These are phyloP conservation scores for Aspergillus cejpii DNA, from an alignment of 2,329 filamentous ascomycete species.

Conservation along the genomic window DNA sequence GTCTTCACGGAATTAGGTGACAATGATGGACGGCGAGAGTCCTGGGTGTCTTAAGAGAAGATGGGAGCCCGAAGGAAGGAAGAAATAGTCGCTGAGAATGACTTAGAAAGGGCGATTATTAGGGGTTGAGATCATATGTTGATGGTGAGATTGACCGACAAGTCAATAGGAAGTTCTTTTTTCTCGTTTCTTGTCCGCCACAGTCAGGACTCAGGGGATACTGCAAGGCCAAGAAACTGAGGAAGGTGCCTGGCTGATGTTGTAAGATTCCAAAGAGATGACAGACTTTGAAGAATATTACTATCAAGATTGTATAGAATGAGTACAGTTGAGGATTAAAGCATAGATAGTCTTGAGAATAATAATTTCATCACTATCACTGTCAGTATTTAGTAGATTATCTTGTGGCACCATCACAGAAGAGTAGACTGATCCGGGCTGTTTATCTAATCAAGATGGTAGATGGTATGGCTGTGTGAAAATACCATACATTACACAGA, in stretches of 20 bases:
- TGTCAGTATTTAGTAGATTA: not conserved
- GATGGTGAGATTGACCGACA: constrained; percentile 3
- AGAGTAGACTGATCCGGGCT: not conserved
- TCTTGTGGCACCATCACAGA: not conserved
- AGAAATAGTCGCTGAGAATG: constrained; percentile 1
- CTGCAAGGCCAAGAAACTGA: constrained; percentile 3
- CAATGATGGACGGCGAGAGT: not conserved
- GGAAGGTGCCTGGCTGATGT: not conserved
- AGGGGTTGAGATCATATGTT: constrained; percentile 1
- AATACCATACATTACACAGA: not conserved
- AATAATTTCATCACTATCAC: too few species aligned
- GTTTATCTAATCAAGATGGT: not conserved
- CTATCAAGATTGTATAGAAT: not conserved
- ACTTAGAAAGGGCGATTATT: not conserved
- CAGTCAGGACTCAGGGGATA: too few species aligned
- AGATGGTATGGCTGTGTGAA: not conserved
- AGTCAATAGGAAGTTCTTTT: constrained; percentile 3
- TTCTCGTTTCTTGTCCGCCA: constrained; percentile 9
- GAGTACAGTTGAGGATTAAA: too few species aligned
- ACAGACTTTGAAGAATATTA: too few species aligned
- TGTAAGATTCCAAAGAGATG: too few species aligned
- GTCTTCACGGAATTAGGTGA: not conserved
- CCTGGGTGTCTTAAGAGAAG: not conserved
- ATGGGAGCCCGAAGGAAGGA: not conserved
- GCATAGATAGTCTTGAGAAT: too few species aligned